These are phyloP conservation scores for Colletotrichum phormii DNA, from an alignment of 2,329 filamentous ascomycete species.

Conservation along the genomic window DNA sequence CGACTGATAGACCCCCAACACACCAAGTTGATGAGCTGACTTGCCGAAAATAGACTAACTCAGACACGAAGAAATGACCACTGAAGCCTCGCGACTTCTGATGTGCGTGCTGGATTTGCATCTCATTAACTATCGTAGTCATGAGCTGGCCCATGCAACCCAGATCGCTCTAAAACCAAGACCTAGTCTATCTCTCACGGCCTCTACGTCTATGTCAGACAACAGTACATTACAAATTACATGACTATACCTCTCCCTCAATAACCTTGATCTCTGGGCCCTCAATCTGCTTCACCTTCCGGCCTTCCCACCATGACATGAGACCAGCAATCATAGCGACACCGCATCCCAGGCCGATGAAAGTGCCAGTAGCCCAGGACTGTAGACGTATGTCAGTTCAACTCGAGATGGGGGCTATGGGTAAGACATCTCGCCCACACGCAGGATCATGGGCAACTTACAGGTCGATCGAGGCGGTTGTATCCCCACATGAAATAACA, in stretches of 20 bases:
- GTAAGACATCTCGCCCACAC: no score
- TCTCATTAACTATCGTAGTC: background rate
- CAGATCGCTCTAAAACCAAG: background rate
- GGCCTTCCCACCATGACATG: constrained; percentile 43
- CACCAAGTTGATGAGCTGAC: no score
- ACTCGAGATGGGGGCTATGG: background rate
- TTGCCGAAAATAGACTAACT: background rate
- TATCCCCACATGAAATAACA: constrained; percentile 43
- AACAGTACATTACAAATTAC: background rate
- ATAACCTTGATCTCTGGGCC: constrained; percentile 40
- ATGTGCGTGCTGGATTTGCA: background rate
- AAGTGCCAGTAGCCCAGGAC: constrained; percentile 41
- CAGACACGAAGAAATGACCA: accelerated
- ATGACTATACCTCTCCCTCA: constrained; percentile 7
- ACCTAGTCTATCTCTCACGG: background rate
- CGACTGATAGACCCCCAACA: no score
- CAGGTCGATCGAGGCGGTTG: constrained; percentile 41
- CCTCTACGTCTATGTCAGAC: background rate
- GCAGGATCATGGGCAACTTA: constrained; percentile 28
- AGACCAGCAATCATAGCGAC: constrained; percentile 41
- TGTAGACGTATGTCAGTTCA: background rate
- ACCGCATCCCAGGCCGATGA: constrained; percentile 41
- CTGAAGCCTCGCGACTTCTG: background rate
- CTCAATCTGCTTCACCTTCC: constrained; percentile 43
- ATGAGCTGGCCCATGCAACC: no score